Base-by-base conservation (phyloP, 2,329 filamentous ascomycete species). In the Exophiala bonariae region DNA sequence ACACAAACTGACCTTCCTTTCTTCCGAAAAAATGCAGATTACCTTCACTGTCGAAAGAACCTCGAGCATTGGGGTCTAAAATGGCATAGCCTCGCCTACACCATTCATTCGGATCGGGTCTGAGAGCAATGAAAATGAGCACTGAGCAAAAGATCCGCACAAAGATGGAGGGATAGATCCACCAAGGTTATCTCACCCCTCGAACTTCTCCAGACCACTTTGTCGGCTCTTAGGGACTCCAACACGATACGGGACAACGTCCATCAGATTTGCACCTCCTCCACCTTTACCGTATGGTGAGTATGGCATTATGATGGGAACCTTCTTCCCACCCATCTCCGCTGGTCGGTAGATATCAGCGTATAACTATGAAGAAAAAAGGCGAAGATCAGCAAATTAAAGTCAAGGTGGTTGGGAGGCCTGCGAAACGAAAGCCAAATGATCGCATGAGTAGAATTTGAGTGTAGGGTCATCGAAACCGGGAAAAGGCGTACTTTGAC, bases 211-310 rank as follows among this genome's bases (percentile, higher is more conserved):
- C 3, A 55, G 41, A 1, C 45, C 47, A n/a, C 42, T 47, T 11
- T 47, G 50, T n/a, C 59, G 47, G 13, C 42, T 54, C 61, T 39
- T 63, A 59, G 1, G 63, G 54, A 48, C 60, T 56, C 61, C 61
- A 60, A 17, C 52, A 40, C 23, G 62, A 43, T 22, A 65, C 1
- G 63, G 63, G 3, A 62, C 58, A n/a, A 47, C 48, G 2, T 50
- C 45, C 36, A 49, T 46, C 4, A 47, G n/a, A n/a, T 47, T 41
- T 6, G 78, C 59, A 77, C 75, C 2, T 77, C 66, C 2, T 3
- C 47, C 47, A 8, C 36, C 84, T 57, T 89, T 88, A 35, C 85
- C 85, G 54, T 88, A 88, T 0, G 85, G 85, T 0, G 83, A 83
- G 54, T 87, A 88, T 0, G 84, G 87, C 2, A 85, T 79, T 7